Conservation (phyloP, 1,139 yeast genomes). For the Zygotorulaspora mrakii region DNA sequence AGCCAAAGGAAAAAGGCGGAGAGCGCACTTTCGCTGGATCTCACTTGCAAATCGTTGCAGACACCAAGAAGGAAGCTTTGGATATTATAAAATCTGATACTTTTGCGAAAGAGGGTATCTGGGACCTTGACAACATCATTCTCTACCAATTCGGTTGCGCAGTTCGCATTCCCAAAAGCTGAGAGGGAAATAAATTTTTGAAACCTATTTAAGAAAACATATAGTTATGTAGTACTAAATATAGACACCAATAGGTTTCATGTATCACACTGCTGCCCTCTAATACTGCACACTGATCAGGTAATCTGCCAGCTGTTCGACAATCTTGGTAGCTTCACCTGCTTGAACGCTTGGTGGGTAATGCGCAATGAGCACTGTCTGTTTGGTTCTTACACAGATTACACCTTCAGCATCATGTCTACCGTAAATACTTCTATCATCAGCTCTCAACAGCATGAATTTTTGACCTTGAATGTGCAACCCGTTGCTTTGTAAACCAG, state of each 20-base stretch:
- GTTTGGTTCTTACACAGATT: constrained; percentile 87
- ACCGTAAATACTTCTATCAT: constrained; percentile 90
- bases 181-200: too few species aligned
- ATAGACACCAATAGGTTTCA: too few species aligned
- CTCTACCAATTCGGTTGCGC: constrained; percentile 56
- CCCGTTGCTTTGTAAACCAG: constrained; percentile 77
- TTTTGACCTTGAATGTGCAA: constrained; percentile 81
- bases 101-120: constrained; percentile 61
- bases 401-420: constrained; percentile 85
- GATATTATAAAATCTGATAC: constrained; percentile 62
- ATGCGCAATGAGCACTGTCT: constrained; percentile 89
- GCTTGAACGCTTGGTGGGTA: constrained; percentile 88
- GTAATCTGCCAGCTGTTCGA: constrained; percentile 93
- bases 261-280: too few species aligned
- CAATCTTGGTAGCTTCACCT: constrained; percentile 91
- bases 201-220: too few species aligned
- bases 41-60: constrained; percentile 58
- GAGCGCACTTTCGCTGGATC: constrained; percentile 67
- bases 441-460: constrained; percentile 85
- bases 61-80: constrained; percentile 57
- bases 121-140: constrained; percentile 67
- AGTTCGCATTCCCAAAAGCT: constrained; percentile 33
- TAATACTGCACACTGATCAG: constrained; percentile 82
- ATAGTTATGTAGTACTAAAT: too few species aligned
- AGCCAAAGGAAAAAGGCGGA: constrained; percentile 41